phyloP scores from a whole-genome alignment of 2,329 filamentous ascomycete genomes.

The Magnaporthales sp. region DNA sequence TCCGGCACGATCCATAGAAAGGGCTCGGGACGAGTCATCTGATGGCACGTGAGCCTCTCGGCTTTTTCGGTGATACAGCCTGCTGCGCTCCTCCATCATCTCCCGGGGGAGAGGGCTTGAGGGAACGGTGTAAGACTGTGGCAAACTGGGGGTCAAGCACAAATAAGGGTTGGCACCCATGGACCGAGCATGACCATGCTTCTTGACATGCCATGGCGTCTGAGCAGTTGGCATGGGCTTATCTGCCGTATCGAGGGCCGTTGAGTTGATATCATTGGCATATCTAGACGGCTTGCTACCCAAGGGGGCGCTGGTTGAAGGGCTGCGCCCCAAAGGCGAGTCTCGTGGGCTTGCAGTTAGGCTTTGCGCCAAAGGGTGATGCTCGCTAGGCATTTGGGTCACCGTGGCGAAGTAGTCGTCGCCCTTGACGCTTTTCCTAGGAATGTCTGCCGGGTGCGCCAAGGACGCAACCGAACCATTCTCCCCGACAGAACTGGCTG shows the following conservation, averaged over 20 bases:
- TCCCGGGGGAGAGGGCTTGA: conserved; percentile 28
- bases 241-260: conserved; percentile 25
- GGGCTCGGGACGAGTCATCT: conserved; percentile 45
- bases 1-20: conserved; percentile 52
- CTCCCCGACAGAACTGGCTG: conserved; percentile 55
- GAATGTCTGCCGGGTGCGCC: conserved; percentile 41
- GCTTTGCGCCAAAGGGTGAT: conserved; percentile 69
- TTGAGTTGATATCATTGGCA: conserved; percentile 16
- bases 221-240: conserved; percentile 11
- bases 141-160: conserved; percentile 25
- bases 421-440: conserved; percentile 44
- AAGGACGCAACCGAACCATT: conserved; percentile 38
- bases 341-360: conserved; percentile 60
- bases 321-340: conserved; percentile 20
- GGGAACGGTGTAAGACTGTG: conserved; percentile 24
- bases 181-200: conserved; percentile 33
- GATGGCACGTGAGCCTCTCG: conserved; percentile 5
- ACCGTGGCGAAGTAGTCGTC: conserved; percentile 44
- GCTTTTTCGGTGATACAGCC: background rate
- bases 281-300: background rate
- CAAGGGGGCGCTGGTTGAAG: conserved; percentile 13
- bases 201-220: conserved; percentile 13
- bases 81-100: conserved; percentile 15
- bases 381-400: conserved; percentile 45
- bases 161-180: conserved; percentile 33